Conservation (phyloP, 2,329 filamentous ascomycete species). For the Verticillium nubilum region DNA sequence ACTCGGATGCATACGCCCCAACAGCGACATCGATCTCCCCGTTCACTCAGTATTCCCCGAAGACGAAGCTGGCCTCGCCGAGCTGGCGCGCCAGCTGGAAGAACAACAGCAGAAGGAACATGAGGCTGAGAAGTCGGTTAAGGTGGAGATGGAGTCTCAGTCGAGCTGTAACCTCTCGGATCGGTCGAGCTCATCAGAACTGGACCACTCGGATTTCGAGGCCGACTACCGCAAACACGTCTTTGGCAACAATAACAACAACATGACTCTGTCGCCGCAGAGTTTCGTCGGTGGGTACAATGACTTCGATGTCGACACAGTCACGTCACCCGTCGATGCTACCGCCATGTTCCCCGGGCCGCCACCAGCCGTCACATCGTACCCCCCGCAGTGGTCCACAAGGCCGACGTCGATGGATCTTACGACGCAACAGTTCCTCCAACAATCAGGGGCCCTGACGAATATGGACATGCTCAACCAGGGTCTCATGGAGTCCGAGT, state of each 20-base stretch:
- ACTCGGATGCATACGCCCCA: conserved; percentile 58
- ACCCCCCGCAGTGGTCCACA: conserved; percentile 14
- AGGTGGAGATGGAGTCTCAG: conserved; percentile 28
- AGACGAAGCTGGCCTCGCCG: conserved; percentile 51
- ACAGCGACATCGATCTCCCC: conserved; percentile 54
- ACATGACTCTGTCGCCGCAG: conserved; percentile 47
- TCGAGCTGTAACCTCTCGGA: conserved; percentile 31
- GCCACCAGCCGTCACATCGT: conserved; percentile 12
- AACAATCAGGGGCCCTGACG: conserved; percentile 29
- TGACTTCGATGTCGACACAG: conserved; percentile 36
- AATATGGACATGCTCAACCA: conserved; percentile 43
- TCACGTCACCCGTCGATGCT: conserved; percentile 27
- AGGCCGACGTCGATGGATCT: conserved; percentile 21
- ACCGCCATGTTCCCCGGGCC: conserved; percentile 23
- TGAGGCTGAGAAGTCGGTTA: conserved; percentile 22
- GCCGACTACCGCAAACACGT: conserved; percentile 46
- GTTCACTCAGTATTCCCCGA: conserved; percentile 56
- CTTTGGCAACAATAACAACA: conserved; percentile 34
- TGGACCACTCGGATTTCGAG: conserved; percentile 51
- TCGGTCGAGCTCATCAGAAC: conserved; percentile 48
- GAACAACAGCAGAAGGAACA: conserved; percentile 37
- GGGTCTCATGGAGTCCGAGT: conserved; percentile 45
- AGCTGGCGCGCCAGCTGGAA: conserved; percentile 50
- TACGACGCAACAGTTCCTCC: conserved; percentile 35
- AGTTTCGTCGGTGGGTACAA: conserved; percentile 39